Evolutionary conservation across 495 filamentous ascomycete genomes (phyloP).

Genomic region (Penicillium flavigenum): DNA sequence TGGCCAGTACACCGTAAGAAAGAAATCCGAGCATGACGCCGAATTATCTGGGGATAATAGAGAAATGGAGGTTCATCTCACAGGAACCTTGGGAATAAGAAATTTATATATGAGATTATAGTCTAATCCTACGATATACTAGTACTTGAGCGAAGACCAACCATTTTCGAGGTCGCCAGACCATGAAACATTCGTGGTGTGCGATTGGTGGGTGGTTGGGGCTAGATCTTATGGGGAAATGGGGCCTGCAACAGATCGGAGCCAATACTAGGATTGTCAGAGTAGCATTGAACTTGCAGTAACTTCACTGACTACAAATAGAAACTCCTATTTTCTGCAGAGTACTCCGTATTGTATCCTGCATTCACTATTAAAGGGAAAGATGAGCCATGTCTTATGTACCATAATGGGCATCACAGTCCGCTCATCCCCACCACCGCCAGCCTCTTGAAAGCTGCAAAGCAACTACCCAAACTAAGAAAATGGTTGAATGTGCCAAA

Average conservation of each 20-base stretch:
- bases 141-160: slow-evolving; percentile 9
- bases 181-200: slow-evolving; percentile 9
- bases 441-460: too few species aligned
- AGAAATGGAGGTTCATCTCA: not conserved
- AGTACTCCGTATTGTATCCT: too few species aligned
- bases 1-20: slow-evolving; percentile 22
- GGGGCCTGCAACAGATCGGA: not conserved
- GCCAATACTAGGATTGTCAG: not conserved
- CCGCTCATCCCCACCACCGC: too few species aligned
- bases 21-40: slow-evolving; percentile 15
- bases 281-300: not conserved
- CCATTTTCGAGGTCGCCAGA: slow-evolving; percentile 7
- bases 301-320: too few species aligned
- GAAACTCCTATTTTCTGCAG: too few species aligned
- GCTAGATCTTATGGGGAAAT: not conserved
- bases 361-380: too few species aligned
- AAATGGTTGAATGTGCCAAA: too few species aligned
- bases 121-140: too few species aligned
- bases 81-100: too few species aligned
- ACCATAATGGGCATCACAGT: too few species aligned
- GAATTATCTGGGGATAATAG: not conserved
- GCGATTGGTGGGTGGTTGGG: slow-evolving; percentile 18
- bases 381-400: too few species aligned
- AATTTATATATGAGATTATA: not conserved
- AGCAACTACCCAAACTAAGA: too few species aligned